Conservation (phyloP, 2,329 filamentous ascomycete species). For the Geosmithia morbida region DNA sequence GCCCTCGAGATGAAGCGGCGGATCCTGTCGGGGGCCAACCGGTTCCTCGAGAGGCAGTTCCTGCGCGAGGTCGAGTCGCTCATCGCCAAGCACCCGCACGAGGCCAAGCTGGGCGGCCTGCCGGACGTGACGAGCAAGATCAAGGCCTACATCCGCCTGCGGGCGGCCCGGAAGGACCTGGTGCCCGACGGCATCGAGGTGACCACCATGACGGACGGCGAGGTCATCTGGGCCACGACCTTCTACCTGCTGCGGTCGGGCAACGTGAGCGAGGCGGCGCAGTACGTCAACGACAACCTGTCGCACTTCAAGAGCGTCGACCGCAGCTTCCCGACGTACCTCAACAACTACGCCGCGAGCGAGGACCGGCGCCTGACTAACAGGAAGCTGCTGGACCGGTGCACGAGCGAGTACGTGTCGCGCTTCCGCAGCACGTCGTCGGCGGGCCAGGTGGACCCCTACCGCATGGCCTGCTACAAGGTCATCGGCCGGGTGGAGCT, state of each 20-base stretch:
- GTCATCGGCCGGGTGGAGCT: conserved; percentile 72
- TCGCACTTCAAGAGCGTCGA: conserved; percentile 81
- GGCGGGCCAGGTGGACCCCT: conserved; percentile 81
- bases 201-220: conserved; percentile 61
- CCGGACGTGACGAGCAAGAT: conserved; percentile 84
- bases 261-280: conserved; percentile 67
- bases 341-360: conserved; percentile 68
- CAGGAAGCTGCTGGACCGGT: conserved; percentile 69
- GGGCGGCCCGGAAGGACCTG: conserved; percentile 67
- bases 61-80: conserved; percentile 61
- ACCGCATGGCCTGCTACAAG: conserved; percentile 96
- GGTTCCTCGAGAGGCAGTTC: conserved; percentile 70
- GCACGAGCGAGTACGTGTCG: conserved; percentile 81
- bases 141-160: conserved; percentile 78
- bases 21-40: conserved; percentile 67
- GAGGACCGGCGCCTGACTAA: conserved; percentile 59
- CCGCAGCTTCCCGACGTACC: conserved; percentile 76
- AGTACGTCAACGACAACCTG: conserved; percentile 71
- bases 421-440: conserved; percentile 71
- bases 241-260: conserved; percentile 85
- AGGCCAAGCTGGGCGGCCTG: conserved; percentile 79
- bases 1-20: conserved; percentile 58
- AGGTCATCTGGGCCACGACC: conserved; percentile 86
- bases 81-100: conserved; percentile 70
- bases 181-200: conserved; percentile 68